A percentile compares a stretch with the other conserved stretches of the same genome.
These are phyloP conservation scores for Apiospora phragmitis DNA, from an alignment of 2,329 filamentous ascomycete species.

Conservation along the genomic window DNA sequence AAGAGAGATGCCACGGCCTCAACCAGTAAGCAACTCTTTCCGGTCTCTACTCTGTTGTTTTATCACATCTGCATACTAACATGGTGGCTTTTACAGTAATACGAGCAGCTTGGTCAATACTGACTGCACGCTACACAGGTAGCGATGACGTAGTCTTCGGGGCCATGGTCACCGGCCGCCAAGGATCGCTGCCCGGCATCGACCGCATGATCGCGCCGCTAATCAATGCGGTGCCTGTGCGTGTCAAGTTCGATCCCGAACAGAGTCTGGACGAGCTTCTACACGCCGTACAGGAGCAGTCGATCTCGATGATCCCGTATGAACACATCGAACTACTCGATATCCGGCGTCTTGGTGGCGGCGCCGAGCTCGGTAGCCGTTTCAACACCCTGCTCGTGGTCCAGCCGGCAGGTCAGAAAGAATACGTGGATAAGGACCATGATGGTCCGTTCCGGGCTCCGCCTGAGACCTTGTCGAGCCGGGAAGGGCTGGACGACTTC, in stretches of 20 bases:
- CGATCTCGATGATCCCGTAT: background rate
- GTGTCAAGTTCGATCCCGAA: constrained; percentile 6
- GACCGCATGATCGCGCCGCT: constrained; percentile 11
- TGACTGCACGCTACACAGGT: background rate
- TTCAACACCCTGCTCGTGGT: constrained; percentile 11
- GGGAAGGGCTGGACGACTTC: constrained; percentile 10
- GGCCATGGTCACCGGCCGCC: constrained; percentile 7
- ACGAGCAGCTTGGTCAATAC: constrained; percentile 7
- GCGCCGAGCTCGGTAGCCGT: background rate
- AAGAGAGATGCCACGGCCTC: constrained; percentile 5
- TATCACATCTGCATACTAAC: background rate
- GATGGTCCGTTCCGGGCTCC: background rate
- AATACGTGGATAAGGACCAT: background rate
- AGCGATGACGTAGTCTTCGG: constrained; percentile 4
- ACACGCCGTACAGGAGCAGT: background rate
- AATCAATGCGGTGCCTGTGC: constrained; percentile 8
- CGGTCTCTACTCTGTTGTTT: background rate
- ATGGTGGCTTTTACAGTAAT: background rate
- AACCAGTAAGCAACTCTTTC: constrained; percentile 6
- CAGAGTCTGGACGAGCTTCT: background rate
- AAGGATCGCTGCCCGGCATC: background rate
- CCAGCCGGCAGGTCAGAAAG: background rate
- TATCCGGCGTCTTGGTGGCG: background rate
- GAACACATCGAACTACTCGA: constrained; percentile 8
- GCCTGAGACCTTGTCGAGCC: background rate